These are phyloP conservation scores for Globisporangium lucens DNA, from an alignment of 352 stramenopile species.

Conservation along the genomic window DNA sequence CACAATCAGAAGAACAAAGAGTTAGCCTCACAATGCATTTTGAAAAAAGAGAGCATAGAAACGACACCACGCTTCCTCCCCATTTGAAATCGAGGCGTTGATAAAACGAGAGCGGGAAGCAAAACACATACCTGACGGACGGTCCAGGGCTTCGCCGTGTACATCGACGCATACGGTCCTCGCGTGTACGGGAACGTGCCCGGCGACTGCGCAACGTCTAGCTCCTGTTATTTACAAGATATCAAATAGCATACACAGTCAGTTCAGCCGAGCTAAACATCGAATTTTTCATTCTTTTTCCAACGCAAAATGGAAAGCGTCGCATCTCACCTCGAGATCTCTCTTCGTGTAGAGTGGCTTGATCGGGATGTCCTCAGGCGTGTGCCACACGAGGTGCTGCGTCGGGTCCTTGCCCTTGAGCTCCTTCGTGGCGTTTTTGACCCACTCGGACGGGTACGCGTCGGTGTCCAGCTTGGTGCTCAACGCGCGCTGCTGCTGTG, in stretches of 20 bases:
- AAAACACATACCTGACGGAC: conserved; percentile 69
- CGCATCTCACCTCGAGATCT: conserved; percentile 48
- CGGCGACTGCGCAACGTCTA: conserved; percentile 64
- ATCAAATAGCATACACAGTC: not conserved
- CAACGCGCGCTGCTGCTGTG: conserved; percentile 19
- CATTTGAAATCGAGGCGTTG: not conserved
- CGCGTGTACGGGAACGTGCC: conserved; percentile 91
- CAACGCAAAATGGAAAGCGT: not conserved
- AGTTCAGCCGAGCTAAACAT: conserved; percentile 2
- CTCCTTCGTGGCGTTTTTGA: conserved; percentile 73
- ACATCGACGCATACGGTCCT: conserved; percentile 97
- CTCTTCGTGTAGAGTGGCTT: conserved; percentile 94
- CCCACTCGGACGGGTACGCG: conserved; percentile 44
- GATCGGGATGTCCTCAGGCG: conserved; percentile 92
- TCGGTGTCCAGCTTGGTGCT: conserved; percentile 31
- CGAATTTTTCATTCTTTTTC: not conserved
- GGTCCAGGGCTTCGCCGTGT: conserved; percentile 94
- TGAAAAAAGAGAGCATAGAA: conserved; percentile 1
- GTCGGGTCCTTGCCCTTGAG: conserved; percentile 77
- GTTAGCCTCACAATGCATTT: not conserved
- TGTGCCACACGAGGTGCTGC: conserved; percentile 72
- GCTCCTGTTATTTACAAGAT: conserved; percentile 21
- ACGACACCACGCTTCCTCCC: not conserved
- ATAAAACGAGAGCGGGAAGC: not conserved
- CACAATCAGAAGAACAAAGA: not conserved